Evolutionary conservation across 352 stramenopile genomes (phyloP), one percentile per base, ranked within the genome.

Genomic region (Globisporangium nagaii): DNA sequence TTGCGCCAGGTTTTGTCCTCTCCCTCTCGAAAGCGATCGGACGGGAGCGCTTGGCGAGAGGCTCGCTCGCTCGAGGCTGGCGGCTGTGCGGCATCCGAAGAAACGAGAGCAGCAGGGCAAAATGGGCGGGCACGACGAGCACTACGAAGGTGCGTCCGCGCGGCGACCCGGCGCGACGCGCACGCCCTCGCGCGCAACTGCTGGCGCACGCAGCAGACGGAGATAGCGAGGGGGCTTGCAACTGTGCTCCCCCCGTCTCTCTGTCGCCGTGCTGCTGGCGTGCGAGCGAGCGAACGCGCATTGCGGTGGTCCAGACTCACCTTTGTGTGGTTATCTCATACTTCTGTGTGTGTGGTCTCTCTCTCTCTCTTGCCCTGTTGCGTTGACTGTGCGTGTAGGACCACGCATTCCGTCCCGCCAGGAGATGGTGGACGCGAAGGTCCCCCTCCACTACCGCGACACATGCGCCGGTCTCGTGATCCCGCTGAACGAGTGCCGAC

Each of bases 401-500:
- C 82, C 84, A 55, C 75, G 64, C 58, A 68, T 94, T 55, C 73
- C 84, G 42, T 83, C 81, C 51, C 84, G 84, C 62, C 79, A 98
- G 68, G 90, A 97, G 64, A 96, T 99, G 86, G 88, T 95, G 53
- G 83, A 97, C 48, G 88, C 91, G 36, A 90, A 90, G 55, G 80
- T 98, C 45, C 93, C 94, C 9, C 63, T 98, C 27, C 86, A 96
- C 46, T 98, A 93, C 75, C 92, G 96, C 49, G 96, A 99, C 76
- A 95, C 79, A 39, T 99, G 96, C 69, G 93, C 90, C 32, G 93
- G 97, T 46, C 72, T 98, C 32, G 74, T 98, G 34, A 96, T 98
- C 53, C 81, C 86, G 55, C 71, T 99, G 42, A 98, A 99, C 72
- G 86, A 98, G 66, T 96, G 90, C 71, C 91, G 96, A 73, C 90